phyloP scores from a whole-genome alignment of 2,329 filamentous ascomycete genomes.

The Plenodomus tracheiphilus region DNA sequence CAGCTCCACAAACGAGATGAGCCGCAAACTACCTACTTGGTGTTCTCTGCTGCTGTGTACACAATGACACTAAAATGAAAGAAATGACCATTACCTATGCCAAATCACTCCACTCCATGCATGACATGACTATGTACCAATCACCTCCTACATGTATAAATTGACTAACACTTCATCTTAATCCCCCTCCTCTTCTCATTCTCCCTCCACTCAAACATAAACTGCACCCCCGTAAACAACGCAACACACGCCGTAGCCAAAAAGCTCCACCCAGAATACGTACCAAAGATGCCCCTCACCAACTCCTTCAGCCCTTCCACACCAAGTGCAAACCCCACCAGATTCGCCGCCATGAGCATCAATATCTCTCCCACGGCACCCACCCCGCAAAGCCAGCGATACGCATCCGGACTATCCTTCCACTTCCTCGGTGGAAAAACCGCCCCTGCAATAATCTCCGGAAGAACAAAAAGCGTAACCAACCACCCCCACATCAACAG shows the following conservation, averaged over 20 bases:
- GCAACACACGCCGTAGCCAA: constrained; percentile 70
- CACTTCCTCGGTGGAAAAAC: constrained; percentile 76
- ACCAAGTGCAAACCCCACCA: constrained; percentile 93
- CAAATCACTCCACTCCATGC: too few relatives aligned
- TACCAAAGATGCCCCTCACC: constrained; percentile 72
- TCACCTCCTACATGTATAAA: not conserved
- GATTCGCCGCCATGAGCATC: constrained; percentile 94
- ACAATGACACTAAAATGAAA: too few relatives aligned
- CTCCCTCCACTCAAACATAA: constrained; percentile 97
- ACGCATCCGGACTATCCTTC: constrained; percentile 69
- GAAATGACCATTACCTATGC: too few relatives aligned
- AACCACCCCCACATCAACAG: constrained; percentile 97
- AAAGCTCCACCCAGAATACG: constrained; percentile 75
- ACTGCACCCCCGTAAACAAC: constrained; percentile 81
- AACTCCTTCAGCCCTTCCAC: constrained; percentile 83
- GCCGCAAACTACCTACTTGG: too few relatives aligned
- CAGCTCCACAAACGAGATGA: too few relatives aligned
- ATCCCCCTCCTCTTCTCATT: constrained; percentile 81
- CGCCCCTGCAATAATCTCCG: constrained; percentile 73
- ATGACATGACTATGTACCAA: too few relatives aligned
- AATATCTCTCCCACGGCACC: constrained; percentile 83
- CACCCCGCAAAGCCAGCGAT: constrained; percentile 77
- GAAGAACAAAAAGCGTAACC: constrained; percentile 89
- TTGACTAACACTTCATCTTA: constrained; percentile 71
- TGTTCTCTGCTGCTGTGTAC: too few relatives aligned